Base-by-base conservation (phyloP, 2,329 filamentous ascomycete species). In the Fusarium siculi region DNA sequence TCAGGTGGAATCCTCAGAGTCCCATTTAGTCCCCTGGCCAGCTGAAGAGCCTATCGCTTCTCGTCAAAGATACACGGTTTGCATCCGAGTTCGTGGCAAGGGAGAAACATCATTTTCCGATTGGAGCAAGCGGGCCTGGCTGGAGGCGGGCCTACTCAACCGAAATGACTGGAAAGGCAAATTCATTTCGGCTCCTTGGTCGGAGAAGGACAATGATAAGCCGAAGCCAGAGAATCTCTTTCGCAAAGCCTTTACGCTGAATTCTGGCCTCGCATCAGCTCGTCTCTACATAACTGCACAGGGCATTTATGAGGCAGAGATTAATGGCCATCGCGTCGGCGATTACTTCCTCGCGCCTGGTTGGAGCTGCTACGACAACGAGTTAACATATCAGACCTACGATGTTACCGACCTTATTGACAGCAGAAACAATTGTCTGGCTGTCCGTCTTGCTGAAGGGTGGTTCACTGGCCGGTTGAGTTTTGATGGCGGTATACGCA, bases 381-480 rank as follows among this genome's bases (percentile, higher is more conserved):
- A 87, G 6, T 80, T 86, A 36, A 79, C 81, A 0, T 90, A 90
- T 57, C 84, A 89, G 65, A 86, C 84, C 0, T 87, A 86, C 68
- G 87, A 90, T 68, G 84, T 90, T 3, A 84, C 83, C 3, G 66
- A 79, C 0, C 77, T 86, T 0, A 63, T 89, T 1, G 57, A 53
- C 5, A 36, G 42, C 0, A 23, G 46, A 2, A 14, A 72, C 0
- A 76, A 75, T 16, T 77, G 76, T 10, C 12, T 77, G 0, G 76
- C 73, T 2, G 53, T 77, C 1, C 69, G 68, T 12, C 80, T 88
- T 3, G 86, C 80, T 5, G 86, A 87, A 69, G 87, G 87, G 4
- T 89, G 87, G 87, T 88, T 81, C 49, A 73, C 78, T 28, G 84
- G 84, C 3, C 72, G 84, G 11, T 72, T 86, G 4, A 76, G 76